Conservation (phyloP, 2,329 filamentous ascomycete genomes). For the Hypoxylon sp. region DNA sequence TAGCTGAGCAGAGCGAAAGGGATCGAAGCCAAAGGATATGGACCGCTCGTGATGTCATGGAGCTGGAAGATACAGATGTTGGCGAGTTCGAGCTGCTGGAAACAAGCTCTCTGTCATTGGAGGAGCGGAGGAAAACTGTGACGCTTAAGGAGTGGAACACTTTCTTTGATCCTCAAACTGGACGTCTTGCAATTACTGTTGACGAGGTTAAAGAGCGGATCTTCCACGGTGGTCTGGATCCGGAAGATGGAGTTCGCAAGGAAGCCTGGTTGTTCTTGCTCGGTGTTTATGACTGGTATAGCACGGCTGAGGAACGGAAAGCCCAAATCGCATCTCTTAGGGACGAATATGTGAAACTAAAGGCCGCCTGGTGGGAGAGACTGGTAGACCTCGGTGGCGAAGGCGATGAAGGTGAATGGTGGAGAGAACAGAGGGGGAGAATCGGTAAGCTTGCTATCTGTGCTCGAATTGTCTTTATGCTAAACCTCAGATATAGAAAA, state of each 20-base stretch:
- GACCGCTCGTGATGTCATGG: conserved; percentile 92
- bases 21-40: conserved; percentile 90
- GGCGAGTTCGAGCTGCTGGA: conserved; percentile 97
- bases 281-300: conserved; percentile 94
- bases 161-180: conserved; percentile 85
- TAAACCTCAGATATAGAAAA: conserved; percentile 76
- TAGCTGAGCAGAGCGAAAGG: conserved; percentile 94
- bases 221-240: conserved; percentile 92
- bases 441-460: conserved; percentile 78
- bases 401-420: conserved; percentile 90
- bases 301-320: conserved; percentile 85
- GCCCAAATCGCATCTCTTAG: conserved; percentile 86
- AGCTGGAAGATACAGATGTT: conserved; percentile 93
- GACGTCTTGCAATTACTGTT: conserved; percentile 81
- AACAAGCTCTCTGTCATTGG: conserved; percentile 78
- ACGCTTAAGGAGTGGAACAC: conserved; percentile 89
- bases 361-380: conserved; percentile 96
- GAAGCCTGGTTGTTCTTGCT: conserved; percentile 97
- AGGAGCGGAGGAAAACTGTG: conserved; percentile 83
- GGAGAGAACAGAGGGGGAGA: conserved; percentile 91
- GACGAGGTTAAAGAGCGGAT: conserved; percentile 98
- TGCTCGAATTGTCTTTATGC: conserved; percentile 30
- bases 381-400: conserved; percentile 86
- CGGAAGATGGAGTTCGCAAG: conserved; percentile 92
- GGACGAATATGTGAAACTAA: conserved; percentile 94